A percentile compares a stretch with the other conserved stretches of the same genome.
Conservation (phyloP, 306 rosid species). For the Trifolium fragiferum region DNA sequence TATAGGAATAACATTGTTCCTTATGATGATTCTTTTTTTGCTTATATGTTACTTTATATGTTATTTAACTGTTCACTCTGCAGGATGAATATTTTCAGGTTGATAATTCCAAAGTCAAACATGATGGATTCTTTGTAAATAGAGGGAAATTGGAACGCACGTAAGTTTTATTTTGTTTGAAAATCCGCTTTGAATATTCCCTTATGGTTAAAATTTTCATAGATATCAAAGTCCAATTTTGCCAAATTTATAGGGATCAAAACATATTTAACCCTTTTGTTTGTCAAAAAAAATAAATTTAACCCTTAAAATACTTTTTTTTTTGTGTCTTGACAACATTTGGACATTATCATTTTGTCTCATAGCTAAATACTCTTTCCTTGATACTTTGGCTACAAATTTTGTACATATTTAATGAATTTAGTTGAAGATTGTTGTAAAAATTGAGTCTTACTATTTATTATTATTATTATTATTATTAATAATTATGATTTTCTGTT, state of each 20-base stretch:
- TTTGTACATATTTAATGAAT: constrained; percentile 21
- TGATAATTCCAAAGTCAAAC: constrained; percentile 89
- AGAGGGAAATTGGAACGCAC: constrained; percentile 87
- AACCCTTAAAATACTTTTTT: constrained; percentile 23
- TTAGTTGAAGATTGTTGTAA: constrained; percentile 24
- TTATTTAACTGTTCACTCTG: constrained; percentile 43
- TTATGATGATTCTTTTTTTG: not conserved
- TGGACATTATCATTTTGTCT: constrained; percentile 20
- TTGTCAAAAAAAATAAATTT: too few relatives aligned
- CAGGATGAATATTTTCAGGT: constrained; percentile 99
- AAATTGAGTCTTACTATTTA: constrained; percentile 20
- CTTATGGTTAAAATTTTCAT: constrained; percentile 11
- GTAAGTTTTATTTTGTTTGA: constrained; percentile 61
- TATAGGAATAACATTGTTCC: constrained; percentile 26
- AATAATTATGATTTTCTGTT: constrained; percentile 36
- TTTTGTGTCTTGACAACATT: constrained; percentile 24
- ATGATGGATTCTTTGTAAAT: constrained; percentile 94
- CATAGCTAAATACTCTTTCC: constrained; percentile 24
- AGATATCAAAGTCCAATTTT: not conserved
- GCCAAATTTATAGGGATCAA: not conserved
- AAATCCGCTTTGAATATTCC: constrained; percentile 3
- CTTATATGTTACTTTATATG: constrained; percentile 31
- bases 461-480: not conserved
- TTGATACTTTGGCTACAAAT: constrained; percentile 22
- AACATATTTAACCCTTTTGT: not conserved